Percentiles rank a stretch among this genome's conserved stretches.
Evolutionary conservation across 805 yeast genomes (phyloP).

Genomic region (Yarrowia divulgata): DNA sequence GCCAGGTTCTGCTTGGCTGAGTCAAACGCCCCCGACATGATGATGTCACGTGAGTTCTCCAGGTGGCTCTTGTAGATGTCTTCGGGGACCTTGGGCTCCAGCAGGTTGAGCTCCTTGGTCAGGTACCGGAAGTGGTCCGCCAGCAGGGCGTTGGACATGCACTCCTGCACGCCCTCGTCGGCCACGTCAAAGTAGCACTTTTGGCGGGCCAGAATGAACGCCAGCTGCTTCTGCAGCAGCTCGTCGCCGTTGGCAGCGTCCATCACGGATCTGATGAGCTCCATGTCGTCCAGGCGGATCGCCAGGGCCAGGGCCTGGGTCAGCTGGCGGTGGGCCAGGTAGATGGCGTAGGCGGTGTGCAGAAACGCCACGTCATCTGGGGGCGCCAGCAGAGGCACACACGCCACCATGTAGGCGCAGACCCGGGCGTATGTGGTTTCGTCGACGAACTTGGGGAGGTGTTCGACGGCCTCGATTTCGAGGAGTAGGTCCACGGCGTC

Average conservation of each 20-base stretch:
- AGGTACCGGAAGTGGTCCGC: constrained; percentile 82
- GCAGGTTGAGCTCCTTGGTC: constrained; percentile 83
- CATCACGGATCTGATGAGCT: constrained; percentile 78
- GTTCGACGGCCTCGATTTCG: constrained; percentile 87
- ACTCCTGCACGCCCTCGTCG: constrained; percentile 72
- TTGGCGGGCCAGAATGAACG: constrained; percentile 85
- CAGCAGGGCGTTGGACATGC: constrained; percentile 78
- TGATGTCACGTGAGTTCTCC: constrained; percentile 70
- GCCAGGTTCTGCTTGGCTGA: constrained; percentile 96
- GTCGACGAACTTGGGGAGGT: constrained; percentile 83
- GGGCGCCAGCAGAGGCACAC: constrained; percentile 95
- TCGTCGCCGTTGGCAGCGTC: constrained; percentile 72
- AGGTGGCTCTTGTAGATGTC: constrained; percentile 92
- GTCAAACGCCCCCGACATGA: constrained; percentile 64
- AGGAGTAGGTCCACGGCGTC: constrained; percentile 94
- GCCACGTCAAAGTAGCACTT: constrained; percentile 73
- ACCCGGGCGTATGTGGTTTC: constrained; percentile 84
- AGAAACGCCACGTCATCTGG: constrained; percentile 89
- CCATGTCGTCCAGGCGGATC: constrained; percentile 83
- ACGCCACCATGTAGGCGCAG: constrained; percentile 91
- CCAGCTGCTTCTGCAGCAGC: constrained; percentile 81
- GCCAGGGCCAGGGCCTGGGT: constrained; percentile 93
- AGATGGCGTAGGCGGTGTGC: constrained; percentile 86
- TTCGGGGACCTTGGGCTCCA: constrained; percentile 92
- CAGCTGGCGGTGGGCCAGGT: constrained; percentile 75